Conservation (phyloP, 2,329 filamentous ascomycete genomes). For the Fusarium mangiferae region DNA sequence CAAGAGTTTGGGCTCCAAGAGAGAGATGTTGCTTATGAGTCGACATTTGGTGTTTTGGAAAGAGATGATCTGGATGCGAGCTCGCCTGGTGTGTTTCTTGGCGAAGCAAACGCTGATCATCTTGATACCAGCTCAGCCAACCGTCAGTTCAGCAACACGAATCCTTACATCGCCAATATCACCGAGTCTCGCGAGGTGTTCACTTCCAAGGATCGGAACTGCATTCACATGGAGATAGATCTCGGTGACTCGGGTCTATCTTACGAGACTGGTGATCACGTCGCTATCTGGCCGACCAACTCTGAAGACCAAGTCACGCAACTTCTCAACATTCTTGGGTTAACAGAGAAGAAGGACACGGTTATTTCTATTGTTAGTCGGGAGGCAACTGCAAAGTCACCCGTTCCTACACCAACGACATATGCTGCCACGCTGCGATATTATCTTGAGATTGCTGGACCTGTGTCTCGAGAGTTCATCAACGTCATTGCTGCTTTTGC, state of each 20-base stretch:
- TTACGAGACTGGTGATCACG: not conserved
- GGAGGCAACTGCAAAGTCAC: not conserved
- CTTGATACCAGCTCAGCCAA: not conserved
- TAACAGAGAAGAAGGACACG: not conserved
- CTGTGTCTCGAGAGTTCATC: conserved; percentile 7
- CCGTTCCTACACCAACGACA: conserved; percentile 7
- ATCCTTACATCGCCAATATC: not conserved
- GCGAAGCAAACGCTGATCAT: not conserved
- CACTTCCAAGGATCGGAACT: not conserved
- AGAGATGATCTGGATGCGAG: not conserved
- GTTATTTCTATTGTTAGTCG: not conserved
- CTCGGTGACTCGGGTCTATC: not conserved
- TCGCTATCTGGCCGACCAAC: not conserved
- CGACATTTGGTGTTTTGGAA: not conserved
- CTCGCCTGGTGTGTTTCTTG: not conserved
- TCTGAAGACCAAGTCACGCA: not conserved
- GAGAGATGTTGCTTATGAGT: not conserved
- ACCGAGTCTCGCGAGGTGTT: not conserved
- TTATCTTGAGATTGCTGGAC: conserved; percentile 7
- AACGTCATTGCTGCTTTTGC: not conserved
- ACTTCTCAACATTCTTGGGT: not conserved
- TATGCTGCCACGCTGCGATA: not conserved
- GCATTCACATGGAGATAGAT: not conserved
- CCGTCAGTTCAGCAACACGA: not conserved
- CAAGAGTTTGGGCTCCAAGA: not conserved